Evolutionary conservation across 768 basidiomycete species (phyloP), one percentile per base, ranked within the genome.

Genomic region (Dioszegia aurantiaca): DNA sequence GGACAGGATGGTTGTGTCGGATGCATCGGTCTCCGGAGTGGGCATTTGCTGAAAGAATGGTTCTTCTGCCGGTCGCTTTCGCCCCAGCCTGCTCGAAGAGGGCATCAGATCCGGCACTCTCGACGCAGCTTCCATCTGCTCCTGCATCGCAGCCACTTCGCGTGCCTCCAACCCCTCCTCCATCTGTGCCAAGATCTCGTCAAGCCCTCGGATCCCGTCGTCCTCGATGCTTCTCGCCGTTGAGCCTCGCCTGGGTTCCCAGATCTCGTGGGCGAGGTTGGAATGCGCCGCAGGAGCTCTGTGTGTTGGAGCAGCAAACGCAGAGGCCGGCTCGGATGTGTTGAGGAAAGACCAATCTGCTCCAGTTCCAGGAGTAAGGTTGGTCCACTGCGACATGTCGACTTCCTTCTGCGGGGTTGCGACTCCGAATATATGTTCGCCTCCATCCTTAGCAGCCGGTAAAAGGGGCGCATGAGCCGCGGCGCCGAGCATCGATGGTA

Each of bases 361-460:
- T 19, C 69, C 67, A 27, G 14, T 31, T 14, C 51, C 51, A 51
- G 70, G 70, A 8, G 70, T 68, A 2, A 72, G 40, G 19, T 67
- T 72, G 58, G 61, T 69, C 67, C 67, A 72, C 28, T 64, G 59
- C 0, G 62, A 61, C 28, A 70, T 51, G 45, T 70, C 69, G 1
- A 57, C 37, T 55, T 70, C 69, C 40, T 58, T 62, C 33, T 58
- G 60, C 10, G 69, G 69, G 14, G 69, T 70, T 16, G 69, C 46
- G 16, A 64, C 46, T 2, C 67, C 67, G 31, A 57, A 61, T 1
- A 58, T 36, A 24, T 51, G 24, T 44, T 40, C 47, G 10, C 23
- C 27, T 9, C 23, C 23, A 19, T 28, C 40, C 30, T 56, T 23
- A 56, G 43, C 39, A 16, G n/a, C 2, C 16, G 54, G 44, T 42